Evolutionary conservation across 2,329 filamentous ascomycete species (phyloP), one percentile per base, ranked within the genome.

Genomic region (Fusarium transvaalense): DNA sequence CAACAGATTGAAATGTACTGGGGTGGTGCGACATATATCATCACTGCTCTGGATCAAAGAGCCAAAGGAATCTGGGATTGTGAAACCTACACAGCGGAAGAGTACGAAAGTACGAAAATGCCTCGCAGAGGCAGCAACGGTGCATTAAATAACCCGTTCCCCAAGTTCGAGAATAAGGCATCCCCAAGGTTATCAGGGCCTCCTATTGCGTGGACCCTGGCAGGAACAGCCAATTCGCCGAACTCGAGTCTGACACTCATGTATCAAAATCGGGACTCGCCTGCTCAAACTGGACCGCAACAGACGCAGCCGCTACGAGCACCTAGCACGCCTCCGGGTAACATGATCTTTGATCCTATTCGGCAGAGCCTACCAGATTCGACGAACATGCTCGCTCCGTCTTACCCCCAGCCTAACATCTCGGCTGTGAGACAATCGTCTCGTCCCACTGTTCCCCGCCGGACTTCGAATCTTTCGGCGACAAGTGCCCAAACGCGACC

Each of bases 31-130:
- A 91, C 92, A 59, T 97, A 97, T 76, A 97, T 97, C 38, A 81
- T 97, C 37, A 95, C 92, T 0, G 92, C 93, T 0, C 82, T 97
- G 13, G 92, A 97, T 71, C 93, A 97, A 72, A 96, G 96, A 76
- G 89, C 92, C 15, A 93, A 95, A 76, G 93, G 93, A 1, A 92
- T 95, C 37, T 92, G 91, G 78, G 93, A 97, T 73, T 93, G 86
- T 61, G 88, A 89, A 74, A 89, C 87, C 0, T 89, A 85, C 66
- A 89, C 87, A 0, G 81, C 80, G 2, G 93, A 97, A 75, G 93
- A 97, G 77, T 92, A 92, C 78, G 92, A 93, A 75, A 90, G 88
- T 74, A 88, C 88, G 5, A 86, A 91, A 68, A 79, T 83, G 27
- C 81, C 84, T 6, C 84, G 79, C 3, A 80, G 76, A 59, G 77